A percentile compares a stretch with the other conserved stretches of the same genome.
Evolutionary conservation across 768 basidiomycete genomes (phyloP).

Genomic region (Suillus fuscotomentosus): DNA sequence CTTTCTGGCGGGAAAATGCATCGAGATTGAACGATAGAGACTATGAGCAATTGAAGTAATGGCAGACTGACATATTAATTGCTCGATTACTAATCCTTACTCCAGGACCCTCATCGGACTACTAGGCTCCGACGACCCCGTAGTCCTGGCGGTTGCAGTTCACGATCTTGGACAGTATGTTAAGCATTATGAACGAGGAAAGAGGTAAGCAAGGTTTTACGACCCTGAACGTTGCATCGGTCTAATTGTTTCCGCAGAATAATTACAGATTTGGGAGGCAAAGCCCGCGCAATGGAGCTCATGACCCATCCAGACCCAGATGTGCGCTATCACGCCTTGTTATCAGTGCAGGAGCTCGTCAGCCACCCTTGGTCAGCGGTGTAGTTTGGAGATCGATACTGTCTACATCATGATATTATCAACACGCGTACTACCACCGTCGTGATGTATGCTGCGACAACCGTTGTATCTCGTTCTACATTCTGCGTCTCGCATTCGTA

Average conservation of each 20-base stretch:
- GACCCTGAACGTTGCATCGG: not conserved
- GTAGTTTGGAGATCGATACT: conserved; percentile 20
- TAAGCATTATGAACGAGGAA: conserved; percentile 86
- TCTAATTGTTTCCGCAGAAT: conserved; percentile 41
- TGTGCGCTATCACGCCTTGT: conserved; percentile 88
- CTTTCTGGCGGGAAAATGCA: conserved; percentile 98
- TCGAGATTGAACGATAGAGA: conserved; percentile 82
- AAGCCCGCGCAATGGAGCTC: conserved; percentile 85
- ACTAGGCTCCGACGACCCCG: conserved; percentile 63
- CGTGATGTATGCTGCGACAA: not conserved
- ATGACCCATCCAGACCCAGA: conserved; percentile 89
- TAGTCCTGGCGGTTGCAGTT: conserved; percentile 86
- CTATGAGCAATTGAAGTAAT: conserved; percentile 80
- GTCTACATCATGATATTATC: not conserved
- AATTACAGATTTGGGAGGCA: conserved; percentile 83
- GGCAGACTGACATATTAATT: conserved; percentile 1
- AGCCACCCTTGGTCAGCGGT: conserved; percentile 81
- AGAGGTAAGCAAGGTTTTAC: conserved; percentile 59
- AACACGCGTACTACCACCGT: not conserved
- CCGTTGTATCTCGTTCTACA: not conserved
- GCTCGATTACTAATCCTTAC: not conserved
- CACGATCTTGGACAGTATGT: conserved; percentile 96
- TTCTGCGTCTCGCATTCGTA: not conserved
- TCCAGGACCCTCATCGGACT: conserved; percentile 72
- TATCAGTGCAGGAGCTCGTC: conserved; percentile 89